Evolutionary conservation across 257 asterid genomes (phyloP).

Genomic region (Datura wrightii): DNA sequence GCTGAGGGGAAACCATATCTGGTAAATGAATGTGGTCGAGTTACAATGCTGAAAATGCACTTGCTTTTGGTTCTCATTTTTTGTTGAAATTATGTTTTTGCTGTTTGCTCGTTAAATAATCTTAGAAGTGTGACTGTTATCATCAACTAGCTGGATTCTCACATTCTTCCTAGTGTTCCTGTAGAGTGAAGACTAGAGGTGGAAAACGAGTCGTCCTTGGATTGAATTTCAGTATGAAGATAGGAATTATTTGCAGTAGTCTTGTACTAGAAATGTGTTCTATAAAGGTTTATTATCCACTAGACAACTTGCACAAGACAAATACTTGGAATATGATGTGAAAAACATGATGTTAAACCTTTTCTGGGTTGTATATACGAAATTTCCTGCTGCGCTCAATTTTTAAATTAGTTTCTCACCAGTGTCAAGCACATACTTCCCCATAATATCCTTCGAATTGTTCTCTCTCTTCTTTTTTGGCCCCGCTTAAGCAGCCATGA

Average conservation of each 20-base stretch:
- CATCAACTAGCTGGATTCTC: neutral
- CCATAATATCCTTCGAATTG: neutral
- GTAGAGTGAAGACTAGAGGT: neutral
- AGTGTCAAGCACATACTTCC: neutral
- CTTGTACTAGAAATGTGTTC: neutral
- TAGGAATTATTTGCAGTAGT: constrained; percentile 21
- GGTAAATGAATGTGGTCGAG: constrained; percentile 43
- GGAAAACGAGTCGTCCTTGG: neutral
- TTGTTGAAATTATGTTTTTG: constrained; percentile 3
- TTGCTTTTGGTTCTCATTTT: neutral
- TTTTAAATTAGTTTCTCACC: neutral
- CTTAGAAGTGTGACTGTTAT: neutral
- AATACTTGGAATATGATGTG: neutral
- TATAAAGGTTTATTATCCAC: neutral
- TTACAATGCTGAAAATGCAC: neutral
- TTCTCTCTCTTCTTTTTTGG: neutral
- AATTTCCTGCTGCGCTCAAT: neutral
- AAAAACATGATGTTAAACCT: neutral
- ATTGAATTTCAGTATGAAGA: neutral
- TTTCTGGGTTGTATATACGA: neutral
- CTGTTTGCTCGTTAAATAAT: neutral
- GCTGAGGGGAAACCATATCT: constrained; percentile 78
- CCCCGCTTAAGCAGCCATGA: neutral
- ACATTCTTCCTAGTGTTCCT: neutral
- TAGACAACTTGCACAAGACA: neutral